Percentiles rank a stretch among this genome's conserved stretches.
Conservation (phyloP, 805 yeast genomes). For the Pichia heedii region DNA sequence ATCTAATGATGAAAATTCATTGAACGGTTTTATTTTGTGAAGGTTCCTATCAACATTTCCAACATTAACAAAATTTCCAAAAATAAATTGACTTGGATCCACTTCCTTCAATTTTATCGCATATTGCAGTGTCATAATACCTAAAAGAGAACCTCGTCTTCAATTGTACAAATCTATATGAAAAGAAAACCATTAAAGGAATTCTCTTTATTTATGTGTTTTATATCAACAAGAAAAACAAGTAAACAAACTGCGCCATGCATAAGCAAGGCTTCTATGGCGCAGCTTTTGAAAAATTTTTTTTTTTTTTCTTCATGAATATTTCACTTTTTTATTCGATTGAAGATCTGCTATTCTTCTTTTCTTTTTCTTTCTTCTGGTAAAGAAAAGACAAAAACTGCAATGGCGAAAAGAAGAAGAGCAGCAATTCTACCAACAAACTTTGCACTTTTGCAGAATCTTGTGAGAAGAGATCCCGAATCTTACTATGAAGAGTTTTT, state of each 20-base stretch:
- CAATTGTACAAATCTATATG: no score
- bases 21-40: background rate
- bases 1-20: constrained; percentile 27
- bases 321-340: background rate
- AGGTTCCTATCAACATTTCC: background rate
- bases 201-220: no score
- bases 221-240: background rate
- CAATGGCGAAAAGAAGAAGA: constrained; percentile 81
- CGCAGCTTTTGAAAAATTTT: background rate
- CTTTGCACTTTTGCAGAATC: constrained; percentile 81
- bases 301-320: background rate
- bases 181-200: no score
- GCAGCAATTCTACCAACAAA: constrained; percentile 91
- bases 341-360: background rate
- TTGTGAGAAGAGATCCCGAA: constrained; percentile 88
- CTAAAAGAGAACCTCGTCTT: no score
- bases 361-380: background rate
- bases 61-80: background rate
- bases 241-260: background rate
- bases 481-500: constrained; percentile 91
- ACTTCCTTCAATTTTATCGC: background rate
- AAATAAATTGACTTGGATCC: background rate
- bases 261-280: background rate
- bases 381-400: background rate
- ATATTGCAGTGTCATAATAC: background rate